Percentiles rank a stretch among this genome's conserved stretches.
These are phyloP conservation scores for Fibroporia radiculosa DNA, from an alignment of 768 basidiomycete species.

Conservation along the genomic window DNA sequence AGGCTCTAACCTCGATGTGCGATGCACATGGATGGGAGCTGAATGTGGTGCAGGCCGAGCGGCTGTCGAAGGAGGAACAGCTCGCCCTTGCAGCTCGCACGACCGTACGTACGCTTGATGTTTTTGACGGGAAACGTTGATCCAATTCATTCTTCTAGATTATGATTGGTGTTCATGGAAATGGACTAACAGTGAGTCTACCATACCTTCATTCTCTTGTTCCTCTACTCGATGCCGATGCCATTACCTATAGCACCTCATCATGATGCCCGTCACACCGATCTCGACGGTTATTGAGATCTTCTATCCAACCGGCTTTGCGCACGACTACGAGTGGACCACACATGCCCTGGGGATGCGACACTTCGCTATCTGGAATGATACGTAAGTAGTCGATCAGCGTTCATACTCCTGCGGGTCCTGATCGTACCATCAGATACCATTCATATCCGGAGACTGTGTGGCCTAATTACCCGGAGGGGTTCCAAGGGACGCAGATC, in stretches of 20 bases:
- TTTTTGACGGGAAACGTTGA: background rate
- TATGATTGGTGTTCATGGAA: conserved; percentile 69
- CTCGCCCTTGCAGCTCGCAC: conserved; percentile 55
- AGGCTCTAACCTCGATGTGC: conserved; percentile 44
- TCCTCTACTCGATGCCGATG: background rate
- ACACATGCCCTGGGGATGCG: conserved; percentile 61
- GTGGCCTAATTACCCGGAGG: conserved; percentile 67
- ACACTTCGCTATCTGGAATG: conserved; percentile 78
- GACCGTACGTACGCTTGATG: conserved; percentile 41
- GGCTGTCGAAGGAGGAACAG: conserved; percentile 70
- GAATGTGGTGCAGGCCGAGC: conserved; percentile 53
- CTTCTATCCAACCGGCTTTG: conserved; percentile 74
- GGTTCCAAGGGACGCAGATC: conserved; percentile 76
- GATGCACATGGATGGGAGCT: conserved; percentile 46
- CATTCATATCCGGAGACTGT: conserved; percentile 38
- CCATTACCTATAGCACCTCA: conserved; percentile 39
- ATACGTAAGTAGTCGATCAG: conserved; percentile 41
- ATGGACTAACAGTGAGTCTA: conserved; percentile 51
- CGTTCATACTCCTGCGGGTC: background rate
- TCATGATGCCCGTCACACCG: conserved; percentile 73
- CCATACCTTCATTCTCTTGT: background rate
- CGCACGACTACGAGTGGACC: conserved; percentile 86
- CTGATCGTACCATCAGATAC: conserved; percentile 16
- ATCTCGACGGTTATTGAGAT: conserved; percentile 82
- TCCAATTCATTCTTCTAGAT: conserved; percentile 34